Percentiles rank a stretch among this genome's conserved stretches.
Evolutionary conservation across 2,329 filamentous ascomycete genomes (phyloP).

Genomic region (Colletotrichum kahawae): DNA sequence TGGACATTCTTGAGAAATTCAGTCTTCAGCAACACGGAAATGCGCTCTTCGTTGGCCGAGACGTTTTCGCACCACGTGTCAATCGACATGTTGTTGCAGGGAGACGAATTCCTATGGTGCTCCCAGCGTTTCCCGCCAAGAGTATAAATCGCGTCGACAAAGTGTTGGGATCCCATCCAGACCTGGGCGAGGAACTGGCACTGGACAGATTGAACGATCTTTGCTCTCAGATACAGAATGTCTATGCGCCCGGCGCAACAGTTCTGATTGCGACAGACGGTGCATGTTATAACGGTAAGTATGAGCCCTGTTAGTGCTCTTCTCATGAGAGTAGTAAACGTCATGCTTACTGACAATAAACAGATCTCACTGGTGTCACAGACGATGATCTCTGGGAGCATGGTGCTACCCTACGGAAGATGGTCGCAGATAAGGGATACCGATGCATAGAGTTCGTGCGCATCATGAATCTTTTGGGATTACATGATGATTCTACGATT

Average conservation of each 20-base stretch:
- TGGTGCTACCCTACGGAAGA: background rate
- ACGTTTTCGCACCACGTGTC: background rate
- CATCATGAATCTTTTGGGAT: background rate
- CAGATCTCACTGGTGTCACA: background rate
- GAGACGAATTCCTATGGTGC: background rate
- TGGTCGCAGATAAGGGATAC: background rate
- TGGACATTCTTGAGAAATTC: background rate
- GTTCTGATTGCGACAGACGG: background rate
- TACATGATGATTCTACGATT: background rate
- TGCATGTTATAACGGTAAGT: background rate
- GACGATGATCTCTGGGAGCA: background rate
- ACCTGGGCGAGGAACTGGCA: background rate
- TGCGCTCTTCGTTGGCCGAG: background rate
- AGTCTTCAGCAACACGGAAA: background rate
- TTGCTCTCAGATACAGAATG: background rate
- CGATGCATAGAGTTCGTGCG: background rate
- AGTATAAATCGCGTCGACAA: background rate
- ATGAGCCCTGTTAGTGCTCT: background rate
- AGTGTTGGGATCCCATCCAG: background rate
- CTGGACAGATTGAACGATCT: background rate
- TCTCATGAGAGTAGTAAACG: background rate
- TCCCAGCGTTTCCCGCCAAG: background rate
- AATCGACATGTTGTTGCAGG: background rate
- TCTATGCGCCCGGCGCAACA: background rate
- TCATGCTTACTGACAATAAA: background rate